A percentile compares a stretch with the other conserved stretches of the same genome.
phyloP scores from a whole-genome alignment of 768 basidiomycete genomes.

The Glaciozyma martinii region DNA sequence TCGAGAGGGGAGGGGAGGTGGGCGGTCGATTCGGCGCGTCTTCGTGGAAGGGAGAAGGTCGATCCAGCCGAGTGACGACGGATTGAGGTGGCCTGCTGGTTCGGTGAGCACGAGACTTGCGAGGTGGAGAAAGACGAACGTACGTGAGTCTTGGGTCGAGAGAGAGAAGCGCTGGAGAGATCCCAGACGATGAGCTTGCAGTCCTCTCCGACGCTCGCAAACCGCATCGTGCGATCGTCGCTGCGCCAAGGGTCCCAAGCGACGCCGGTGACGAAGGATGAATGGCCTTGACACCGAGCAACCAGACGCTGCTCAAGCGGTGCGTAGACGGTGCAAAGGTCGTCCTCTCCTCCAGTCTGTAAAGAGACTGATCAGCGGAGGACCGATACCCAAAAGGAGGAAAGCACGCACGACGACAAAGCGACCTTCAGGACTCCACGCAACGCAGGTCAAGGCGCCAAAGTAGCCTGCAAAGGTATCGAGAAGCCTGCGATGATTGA shows the following conservation, averaged over 20 bases:
- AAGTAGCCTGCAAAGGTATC: constrained; percentile 95
- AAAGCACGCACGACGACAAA: constrained; percentile 63
- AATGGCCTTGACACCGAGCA: constrained; percentile 93
- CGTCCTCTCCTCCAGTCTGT: constrained; percentile 94
- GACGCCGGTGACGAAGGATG: constrained; percentile 80
- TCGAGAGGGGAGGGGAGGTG: constrained; percentile 30
- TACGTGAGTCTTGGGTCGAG: constrained; percentile 27
- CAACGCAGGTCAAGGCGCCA: constrained; percentile 75
- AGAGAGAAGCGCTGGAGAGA: constrained; percentile 26
- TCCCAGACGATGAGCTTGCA: constrained; percentile 82
- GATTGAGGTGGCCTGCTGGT: constrained; percentile 38
- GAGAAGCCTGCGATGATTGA: constrained; percentile 53
- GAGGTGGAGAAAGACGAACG: constrained; percentile 43
- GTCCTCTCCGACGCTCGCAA: constrained; percentile 93
- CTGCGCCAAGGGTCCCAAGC: constrained; percentile 84
- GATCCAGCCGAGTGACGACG: constrained; percentile 47
- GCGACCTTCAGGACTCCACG: constrained; percentile 92
- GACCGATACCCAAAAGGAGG: constrained; percentile 12
- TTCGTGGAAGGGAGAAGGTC: constrained; percentile 53
- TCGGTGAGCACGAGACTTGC: constrained; percentile 48
- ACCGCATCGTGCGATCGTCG: constrained; percentile 66
- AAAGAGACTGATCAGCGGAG: not conserved
- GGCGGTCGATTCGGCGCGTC: constrained; percentile 49
- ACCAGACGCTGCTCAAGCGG: constrained; percentile 90
- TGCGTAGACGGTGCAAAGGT: constrained; percentile 86